A percentile compares a stretch with the other conserved stretches of the same genome.
phyloP scores from a whole-genome alignment of 2,329 filamentous ascomycete genomes.

The Ramularia collo-cygni region DNA sequence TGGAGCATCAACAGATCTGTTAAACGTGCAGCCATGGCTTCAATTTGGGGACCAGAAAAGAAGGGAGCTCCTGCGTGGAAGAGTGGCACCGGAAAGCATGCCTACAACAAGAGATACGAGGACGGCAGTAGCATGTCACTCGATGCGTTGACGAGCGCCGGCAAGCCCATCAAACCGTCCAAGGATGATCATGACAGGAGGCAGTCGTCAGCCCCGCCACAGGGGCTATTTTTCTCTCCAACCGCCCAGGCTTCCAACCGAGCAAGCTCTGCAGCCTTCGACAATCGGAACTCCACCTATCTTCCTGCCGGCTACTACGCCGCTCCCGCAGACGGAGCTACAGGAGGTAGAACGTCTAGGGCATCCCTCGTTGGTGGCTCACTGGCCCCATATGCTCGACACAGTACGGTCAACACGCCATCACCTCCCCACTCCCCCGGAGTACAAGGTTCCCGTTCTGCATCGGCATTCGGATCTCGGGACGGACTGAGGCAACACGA shows the following conservation, averaged over 20 bases:
- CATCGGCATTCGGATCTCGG: conserved; percentile 12
- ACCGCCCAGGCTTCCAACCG: conserved; percentile 58
- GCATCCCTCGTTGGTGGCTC: conserved; percentile 39
- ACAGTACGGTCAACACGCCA: conserved; percentile 18
- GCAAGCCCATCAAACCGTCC: conserved; percentile 31
- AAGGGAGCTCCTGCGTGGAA: conserved; percentile 24
- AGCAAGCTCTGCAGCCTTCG: conserved; percentile 25
- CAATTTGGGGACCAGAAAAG: conserved; percentile 44
- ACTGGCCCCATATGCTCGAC: conserved; percentile 25
- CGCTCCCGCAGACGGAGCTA: conserved; percentile 45
- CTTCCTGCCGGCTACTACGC: conserved; percentile 90
- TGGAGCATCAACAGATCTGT: conserved; percentile 91
- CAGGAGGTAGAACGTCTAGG: conserved; percentile 34
- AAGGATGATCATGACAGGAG: conserved; percentile 21
- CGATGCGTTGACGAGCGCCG: conserved; percentile 42
- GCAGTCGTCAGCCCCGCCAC: conserved; percentile 49
- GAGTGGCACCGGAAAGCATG: conserved; percentile 15
- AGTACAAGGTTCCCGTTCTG: conserved; percentile 12
- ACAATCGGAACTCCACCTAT: conserved; percentile 67
- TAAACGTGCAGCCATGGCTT: conserved; percentile 71
- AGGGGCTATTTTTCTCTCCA: conserved; percentile 88
- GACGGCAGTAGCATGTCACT: conserved; percentile 50
- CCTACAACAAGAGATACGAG: conserved; percentile 37
- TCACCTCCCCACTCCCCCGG: conserved; percentile 25
- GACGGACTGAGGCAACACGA: conserved; percentile 8